phyloP scores from a whole-genome alignment of 768 basidiomycete species.

The Melanogaster broomeanus region DNA sequence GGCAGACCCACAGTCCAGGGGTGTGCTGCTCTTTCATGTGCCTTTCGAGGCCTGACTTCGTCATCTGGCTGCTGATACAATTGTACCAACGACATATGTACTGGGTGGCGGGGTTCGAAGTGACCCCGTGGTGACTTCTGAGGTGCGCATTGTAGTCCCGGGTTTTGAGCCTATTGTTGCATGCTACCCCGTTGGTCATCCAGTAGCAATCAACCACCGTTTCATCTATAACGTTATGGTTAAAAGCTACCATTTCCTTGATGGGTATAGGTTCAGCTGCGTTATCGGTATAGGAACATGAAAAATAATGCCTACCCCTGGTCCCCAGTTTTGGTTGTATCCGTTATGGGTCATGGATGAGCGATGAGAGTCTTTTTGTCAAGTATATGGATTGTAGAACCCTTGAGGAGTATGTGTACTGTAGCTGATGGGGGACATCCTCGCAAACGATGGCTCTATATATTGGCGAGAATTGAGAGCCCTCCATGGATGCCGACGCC shows the following conservation, averaged over 20 bases:
- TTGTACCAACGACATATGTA: conserved; percentile 12
- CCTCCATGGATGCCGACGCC: neutral
- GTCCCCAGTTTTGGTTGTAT: conserved; percentile 1
- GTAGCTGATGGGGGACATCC: neutral
- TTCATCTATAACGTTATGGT: neutral
- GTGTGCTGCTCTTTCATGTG: conserved; percentile 13
- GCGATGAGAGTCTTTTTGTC: neutral
- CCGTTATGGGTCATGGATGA: neutral
- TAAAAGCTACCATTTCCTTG: conserved; percentile 5
- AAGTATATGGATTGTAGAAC: neutral
- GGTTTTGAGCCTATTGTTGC: neutral
- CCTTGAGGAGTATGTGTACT: neutral
- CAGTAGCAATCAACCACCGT: conserved; percentile 1
- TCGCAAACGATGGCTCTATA: neutral
- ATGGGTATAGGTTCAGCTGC: neutral
- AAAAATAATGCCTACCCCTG: neutral
- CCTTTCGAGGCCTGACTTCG: conserved; percentile 5
- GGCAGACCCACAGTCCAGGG: conserved; percentile 13
- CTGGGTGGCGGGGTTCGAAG: neutral
- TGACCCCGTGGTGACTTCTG: neutral
- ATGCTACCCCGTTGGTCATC: neutral
- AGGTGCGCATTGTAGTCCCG: conserved; percentile 9
- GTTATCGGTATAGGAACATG: neutral
- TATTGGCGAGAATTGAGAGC: neutral
- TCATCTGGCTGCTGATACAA: conserved; percentile 4